These are phyloP conservation scores for Aspergillus texensis DNA, from an alignment of 2,329 filamentous ascomycete genomes.

Conservation along the genomic window DNA sequence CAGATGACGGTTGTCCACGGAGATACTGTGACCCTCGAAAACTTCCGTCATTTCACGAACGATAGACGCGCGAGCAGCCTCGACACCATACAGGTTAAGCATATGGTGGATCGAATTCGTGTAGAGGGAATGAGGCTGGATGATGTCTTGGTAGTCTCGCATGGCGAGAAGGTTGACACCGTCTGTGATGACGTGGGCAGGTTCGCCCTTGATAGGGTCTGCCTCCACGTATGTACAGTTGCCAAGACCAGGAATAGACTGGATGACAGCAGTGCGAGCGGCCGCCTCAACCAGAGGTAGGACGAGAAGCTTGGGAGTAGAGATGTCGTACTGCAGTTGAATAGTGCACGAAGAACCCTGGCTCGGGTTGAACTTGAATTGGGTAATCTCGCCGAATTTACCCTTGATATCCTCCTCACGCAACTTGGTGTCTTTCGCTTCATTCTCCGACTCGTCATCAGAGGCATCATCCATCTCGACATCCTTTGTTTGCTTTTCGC, in stretches of 20 bases:
- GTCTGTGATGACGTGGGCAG: slow-evolving; percentile 68
- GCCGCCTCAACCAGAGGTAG: slow-evolving; percentile 85
- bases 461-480: slow-evolving; percentile 37
- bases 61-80: slow-evolving; percentile 86
- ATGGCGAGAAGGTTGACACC: slow-evolving; percentile 90
- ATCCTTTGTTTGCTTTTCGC: slow-evolving; percentile 32
- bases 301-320: slow-evolving; percentile 88
- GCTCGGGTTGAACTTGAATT: slow-evolving; percentile 78
- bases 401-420: slow-evolving; percentile 68
- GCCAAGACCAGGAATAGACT: slow-evolving; percentile 78
- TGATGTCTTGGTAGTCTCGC: slow-evolving; percentile 81
- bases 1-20: slow-evolving; percentile 86
- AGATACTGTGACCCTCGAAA: slow-evolving; percentile 88
- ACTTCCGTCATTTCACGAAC: slow-evolving; percentile 82
- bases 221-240: slow-evolving; percentile 70
- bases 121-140: slow-evolving; percentile 82
- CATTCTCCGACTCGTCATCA: slow-evolving; percentile 46
- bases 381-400: slow-evolving; percentile 67
- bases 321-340: slow-evolving; percentile 77
- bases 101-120: slow-evolving; percentile 93
- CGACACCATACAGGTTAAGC: slow-evolving; percentile 84
- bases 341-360: slow-evolving; percentile 76
- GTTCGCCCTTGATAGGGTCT: slow-evolving; percentile 53
- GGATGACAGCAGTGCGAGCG: slow-evolving; percentile 77
- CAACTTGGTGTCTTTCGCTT: slow-evolving; percentile 47